Evolutionary conservation across 345 rosid species (phyloP), one percentile per base, ranked within the genome.

Genomic region (Lepidium africanum): DNA sequence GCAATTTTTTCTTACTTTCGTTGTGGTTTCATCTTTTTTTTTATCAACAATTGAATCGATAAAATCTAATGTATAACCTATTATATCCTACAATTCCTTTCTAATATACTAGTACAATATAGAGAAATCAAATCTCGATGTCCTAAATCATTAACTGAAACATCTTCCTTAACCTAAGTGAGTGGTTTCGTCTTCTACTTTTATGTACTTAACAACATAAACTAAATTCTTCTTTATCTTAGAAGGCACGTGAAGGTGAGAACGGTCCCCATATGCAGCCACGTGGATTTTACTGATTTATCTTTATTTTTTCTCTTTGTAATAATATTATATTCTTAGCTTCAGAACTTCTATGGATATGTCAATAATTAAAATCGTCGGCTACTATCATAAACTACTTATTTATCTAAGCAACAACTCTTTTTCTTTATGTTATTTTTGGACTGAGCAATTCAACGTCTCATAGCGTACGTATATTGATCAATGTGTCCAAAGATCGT

Each of bases 251-350:
- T 73, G 71, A 73, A 65, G 39, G 45, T 30, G 72, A 21, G 42
- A 33, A 67, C 16, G 41, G 62, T 73, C 49, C 61, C 71, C 67
- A 73, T 67, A 59, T 73, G 77, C 41, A 23, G 67, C 62, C 67
- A 59, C 72, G 77, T 73, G 72, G 72, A n/a, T 45, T 66, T n/a
- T 65, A 25, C 61, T 50, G 13, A 21, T 14, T 55, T 53, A 6
- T 49, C 52, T 58, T 58, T 38, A 27, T 5, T 38, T 25, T 25
- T 55, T 30, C 14, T 4, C 12, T 45, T 19, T 60, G 54, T 50
- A 45, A 35, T 65, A 23, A 50, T 50, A 58, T 15, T 49, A 55
- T 38, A 64, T 7, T 55, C 5, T 6, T 56, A 40, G 66, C 60
- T 65, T 66, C 62, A 59, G 56, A 13, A 59, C 48, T 50, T 41